Evolutionary conservation across 2,329 filamentous ascomycete genomes (phyloP), one percentile per base, ranked within the genome.

Genomic region (Epichloe baconii): DNA sequence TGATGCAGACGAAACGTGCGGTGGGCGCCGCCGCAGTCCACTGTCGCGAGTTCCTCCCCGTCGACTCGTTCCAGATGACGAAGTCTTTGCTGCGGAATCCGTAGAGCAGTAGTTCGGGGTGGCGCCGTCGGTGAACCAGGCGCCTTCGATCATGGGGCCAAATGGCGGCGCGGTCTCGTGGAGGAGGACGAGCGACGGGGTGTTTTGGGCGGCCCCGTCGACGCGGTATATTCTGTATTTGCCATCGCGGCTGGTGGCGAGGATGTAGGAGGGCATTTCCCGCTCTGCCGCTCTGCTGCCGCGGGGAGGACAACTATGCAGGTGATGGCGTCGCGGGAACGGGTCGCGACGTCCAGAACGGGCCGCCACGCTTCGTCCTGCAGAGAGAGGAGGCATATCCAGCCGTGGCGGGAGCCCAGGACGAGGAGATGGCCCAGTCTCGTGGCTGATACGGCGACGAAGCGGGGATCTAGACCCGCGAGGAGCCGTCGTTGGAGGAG

Each of bases 11-110:
- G 77, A 75, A 88, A 96, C 35, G 77, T 82, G 50, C 91, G 79
- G 62, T 95, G 88, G 0, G 82, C 83, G 36, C 91, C 91, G 51
- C 90, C 91, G 62, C 91, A 96, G 47, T 89, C 82, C 34, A 95
- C 74, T 1, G 73, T 75, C 50, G 84, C 78, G 15, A 91, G 66
- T 59, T 91, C 85, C 51, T 80, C 76, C 53, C 87, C 2, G 71
- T 71, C 0, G 79, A 82, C 62, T 86, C 82, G 63, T 95, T 87
- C 79, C 87, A 93, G 10, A 91, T 76, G 12, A 95, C 72, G 61
- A 97, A 94, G 45, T 80, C 73, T 55, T 82, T 88, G 62, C 85
- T 82, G 51, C 79, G 81, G 68, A 96, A 97, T 3, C 91, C 91
- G 63, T 83, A 86, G 12, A 95, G 70, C 31, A 89, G 71, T 1